These are phyloP conservation scores for Auriculariales sp. DNA, from an alignment of 768 basidiomycete species.

Conservation along the genomic window DNA sequence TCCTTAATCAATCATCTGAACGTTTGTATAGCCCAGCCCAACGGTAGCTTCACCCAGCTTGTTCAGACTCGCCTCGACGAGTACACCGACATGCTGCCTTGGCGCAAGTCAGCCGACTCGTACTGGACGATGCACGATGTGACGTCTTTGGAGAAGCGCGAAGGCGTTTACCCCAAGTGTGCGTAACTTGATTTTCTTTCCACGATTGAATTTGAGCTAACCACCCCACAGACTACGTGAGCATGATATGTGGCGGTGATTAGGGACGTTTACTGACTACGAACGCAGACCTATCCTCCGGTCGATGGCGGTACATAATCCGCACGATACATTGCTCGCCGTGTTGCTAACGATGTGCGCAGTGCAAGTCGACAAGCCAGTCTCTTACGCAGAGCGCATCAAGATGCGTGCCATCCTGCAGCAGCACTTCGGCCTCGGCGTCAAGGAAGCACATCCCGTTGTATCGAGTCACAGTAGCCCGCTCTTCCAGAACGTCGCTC, in stretches of 20 bases:
- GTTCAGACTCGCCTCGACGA: background rate
- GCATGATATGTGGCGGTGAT: too few species aligned
- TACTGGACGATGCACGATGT: background rate
- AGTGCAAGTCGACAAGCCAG: slow-evolving; percentile 14
- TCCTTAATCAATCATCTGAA: too few species aligned
- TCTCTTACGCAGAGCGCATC: slow-evolving; percentile 9
- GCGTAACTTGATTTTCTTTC: background rate
- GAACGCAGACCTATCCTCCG: slow-evolving; percentile 13
- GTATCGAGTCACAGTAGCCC: background rate
- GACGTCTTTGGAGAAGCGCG: background rate
- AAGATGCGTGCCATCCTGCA: slow-evolving; percentile 12
- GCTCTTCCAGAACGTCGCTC: background rate
- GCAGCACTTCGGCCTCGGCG: slow-evolving; percentile 10
- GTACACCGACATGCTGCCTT: background rate
- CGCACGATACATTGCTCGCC: too few species aligned
- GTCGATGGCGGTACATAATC: too few species aligned
- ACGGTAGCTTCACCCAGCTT: background rate
- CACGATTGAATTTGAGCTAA: slow-evolving; percentile 4
- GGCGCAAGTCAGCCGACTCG: background rate
- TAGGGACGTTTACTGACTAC: background rate
- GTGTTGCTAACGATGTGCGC: too few species aligned
- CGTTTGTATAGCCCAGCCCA: too few species aligned
- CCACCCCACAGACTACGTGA: too few species aligned
- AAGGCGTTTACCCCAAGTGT: background rate
- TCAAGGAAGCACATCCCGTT: background rate